phyloP scores from a whole-genome alignment of 371 early-diverging fungal genomes.

The Mucor racemosus region DNA sequence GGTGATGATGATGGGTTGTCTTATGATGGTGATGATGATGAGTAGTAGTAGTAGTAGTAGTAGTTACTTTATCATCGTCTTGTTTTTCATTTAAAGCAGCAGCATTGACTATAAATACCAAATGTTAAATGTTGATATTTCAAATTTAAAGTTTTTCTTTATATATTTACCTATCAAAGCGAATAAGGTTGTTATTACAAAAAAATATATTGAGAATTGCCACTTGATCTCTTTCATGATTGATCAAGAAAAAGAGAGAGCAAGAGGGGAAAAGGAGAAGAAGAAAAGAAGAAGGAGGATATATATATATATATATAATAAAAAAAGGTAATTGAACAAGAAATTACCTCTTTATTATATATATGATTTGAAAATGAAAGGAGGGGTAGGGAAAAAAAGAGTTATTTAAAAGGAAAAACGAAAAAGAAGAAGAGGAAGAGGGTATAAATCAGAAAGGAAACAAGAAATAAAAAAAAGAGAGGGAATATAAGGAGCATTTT shows the following conservation, averaged over 20 bases:
- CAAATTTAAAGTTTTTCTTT: background rate
- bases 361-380: background rate
- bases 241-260: constrained; percentile 5
- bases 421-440: constrained; percentile 9
- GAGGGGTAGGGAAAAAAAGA: background rate
- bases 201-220: constrained; percentile 16
- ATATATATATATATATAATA: constrained; percentile 5
- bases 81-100: constrained; percentile 8
- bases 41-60: background rate
- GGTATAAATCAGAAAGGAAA: constrained; percentile 5
- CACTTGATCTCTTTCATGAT: constrained; percentile 14
- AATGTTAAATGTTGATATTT: background rate
- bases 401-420: background rate
- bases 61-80: background rate
- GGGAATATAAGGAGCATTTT: constrained; percentile 1
- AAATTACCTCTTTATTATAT: constrained; percentile 7
- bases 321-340: constrained; percentile 4
- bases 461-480: constrained; percentile 10
- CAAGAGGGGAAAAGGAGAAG: constrained; percentile 2
- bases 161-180: constrained; percentile 10
- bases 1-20: background rate
- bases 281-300: constrained; percentile 2
- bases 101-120: constrained; percentile 8
- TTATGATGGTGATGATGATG: background rate
- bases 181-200: constrained; percentile 10